Evolutionary conservation across 1,284 basidiomycete species (phyloP).

Genomic region (Wallemia hederae): DNA sequence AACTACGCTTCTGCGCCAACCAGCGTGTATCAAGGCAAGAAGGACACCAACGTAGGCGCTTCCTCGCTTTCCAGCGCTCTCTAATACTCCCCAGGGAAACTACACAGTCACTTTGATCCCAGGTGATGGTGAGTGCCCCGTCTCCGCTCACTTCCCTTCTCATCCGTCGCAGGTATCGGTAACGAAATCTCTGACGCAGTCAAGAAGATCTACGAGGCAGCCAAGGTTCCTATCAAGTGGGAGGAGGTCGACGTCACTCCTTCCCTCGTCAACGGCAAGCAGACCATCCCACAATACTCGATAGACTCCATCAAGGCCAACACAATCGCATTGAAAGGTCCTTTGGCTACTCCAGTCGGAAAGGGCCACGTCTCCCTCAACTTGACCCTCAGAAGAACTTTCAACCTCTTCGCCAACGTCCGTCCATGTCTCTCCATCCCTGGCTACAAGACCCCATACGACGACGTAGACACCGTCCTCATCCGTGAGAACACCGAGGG

Average conservation of each 20-base stretch:
- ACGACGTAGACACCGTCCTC: slow-evolving; percentile 89
- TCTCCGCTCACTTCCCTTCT: slow-evolving; percentile 1
- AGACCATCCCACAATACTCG: slow-evolving; percentile 74
- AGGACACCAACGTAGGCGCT: slow-evolving; percentile 42
- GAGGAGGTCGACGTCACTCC: slow-evolving; percentile 95
- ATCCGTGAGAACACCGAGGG: slow-evolving; percentile 99
- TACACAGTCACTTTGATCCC: slow-evolving; percentile 78
- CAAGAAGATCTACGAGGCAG: slow-evolving; percentile 71
- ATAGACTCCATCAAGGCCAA: slow-evolving; percentile 85
- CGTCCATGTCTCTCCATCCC: slow-evolving; percentile 84
- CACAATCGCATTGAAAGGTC: slow-evolving; percentile 90
- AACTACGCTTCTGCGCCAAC: slow-evolving; percentile 26
- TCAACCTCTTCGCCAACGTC: slow-evolving; percentile 95
- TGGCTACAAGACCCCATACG: slow-evolving; percentile 94
- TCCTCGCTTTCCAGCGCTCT: not conserved
- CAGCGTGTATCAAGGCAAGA: slow-evolving; percentile 60
- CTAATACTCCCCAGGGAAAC: slow-evolving; percentile 36
- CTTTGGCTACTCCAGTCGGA: slow-evolving; percentile 35
- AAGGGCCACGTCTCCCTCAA: slow-evolving; percentile 98
- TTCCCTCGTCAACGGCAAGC: slow-evolving; percentile 77
- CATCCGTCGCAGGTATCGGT: slow-evolving; percentile 44
- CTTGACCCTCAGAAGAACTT: slow-evolving; percentile 81
- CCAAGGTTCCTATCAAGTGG: slow-evolving; percentile 83
- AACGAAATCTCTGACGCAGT: slow-evolving; percentile 93
- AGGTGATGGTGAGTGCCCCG: slow-evolving; percentile 39